Conservation (phyloP, 495 filamentous ascomycete species). For the Penicillium paradoxum region DNA sequence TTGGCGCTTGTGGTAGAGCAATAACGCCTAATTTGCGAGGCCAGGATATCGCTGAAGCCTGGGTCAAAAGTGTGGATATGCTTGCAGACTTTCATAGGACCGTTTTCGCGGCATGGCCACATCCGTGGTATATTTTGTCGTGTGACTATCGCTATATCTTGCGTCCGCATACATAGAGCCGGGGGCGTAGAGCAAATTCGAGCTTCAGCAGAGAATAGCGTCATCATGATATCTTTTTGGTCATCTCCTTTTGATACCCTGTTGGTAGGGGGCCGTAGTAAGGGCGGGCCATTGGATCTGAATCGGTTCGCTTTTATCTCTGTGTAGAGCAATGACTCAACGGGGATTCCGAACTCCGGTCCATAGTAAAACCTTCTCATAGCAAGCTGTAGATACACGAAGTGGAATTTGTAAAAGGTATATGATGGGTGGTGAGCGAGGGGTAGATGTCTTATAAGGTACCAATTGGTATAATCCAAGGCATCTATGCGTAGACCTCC, state of each 20-base stretch:
- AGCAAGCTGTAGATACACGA: constrained; percentile 4
- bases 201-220: constrained; percentile 1
- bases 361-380: constrained; percentile 7
- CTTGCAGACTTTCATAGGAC: neutral
- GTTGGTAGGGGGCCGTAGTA: neutral
- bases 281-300: neutral
- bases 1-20: neutral
- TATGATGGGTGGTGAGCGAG: neutral
- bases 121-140: neutral
- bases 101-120: neutral
- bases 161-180: neutral
- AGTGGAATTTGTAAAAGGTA: neutral
- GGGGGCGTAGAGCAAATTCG: neutral
- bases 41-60: neutral
- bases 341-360: neutral
- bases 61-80: neutral
- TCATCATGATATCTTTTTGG: neutral
- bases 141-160: neutral
- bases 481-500: no score
- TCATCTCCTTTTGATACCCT: neutral
- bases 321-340: neutral
- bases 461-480: neutral
- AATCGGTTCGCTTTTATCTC: neutral
- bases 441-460: neutral
- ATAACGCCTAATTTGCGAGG: neutral